Conservation (phyloP, 2,329 filamentous ascomycete species). For the Fonsecaea pedrosoi region DNA sequence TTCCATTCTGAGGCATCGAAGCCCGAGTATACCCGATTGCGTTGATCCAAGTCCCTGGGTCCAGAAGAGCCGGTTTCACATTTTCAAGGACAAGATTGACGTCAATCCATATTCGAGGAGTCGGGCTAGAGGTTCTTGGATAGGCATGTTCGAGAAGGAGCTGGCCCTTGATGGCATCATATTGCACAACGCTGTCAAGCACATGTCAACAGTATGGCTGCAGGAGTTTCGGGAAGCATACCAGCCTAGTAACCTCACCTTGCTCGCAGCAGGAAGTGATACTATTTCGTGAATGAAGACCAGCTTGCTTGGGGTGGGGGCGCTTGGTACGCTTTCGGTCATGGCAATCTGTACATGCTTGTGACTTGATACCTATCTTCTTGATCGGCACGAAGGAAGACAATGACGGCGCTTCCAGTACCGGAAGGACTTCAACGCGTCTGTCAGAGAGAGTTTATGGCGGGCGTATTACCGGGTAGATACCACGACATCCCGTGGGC, state of each 20-base stretch:
- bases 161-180: conserved; percentile 63
- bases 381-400: neutral
- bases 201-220: conserved; percentile 24
- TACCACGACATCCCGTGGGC: neutral
- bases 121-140: conserved; percentile 50
- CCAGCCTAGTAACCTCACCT: conserved; percentile 93
- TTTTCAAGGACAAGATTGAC: conserved; percentile 72
- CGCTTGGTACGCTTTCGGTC: conserved; percentile 23
- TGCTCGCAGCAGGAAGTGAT: conserved; percentile 64
- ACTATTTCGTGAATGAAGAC: conserved; percentile 70
- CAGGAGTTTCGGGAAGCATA: conserved; percentile 55
- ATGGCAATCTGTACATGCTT: conserved; percentile 11
- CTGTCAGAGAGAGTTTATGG: neutral
- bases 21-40: conserved; percentile 75
- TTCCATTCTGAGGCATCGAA: neutral
- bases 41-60: conserved; percentile 83
- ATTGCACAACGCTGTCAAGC: conserved; percentile 55
- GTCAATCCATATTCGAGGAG: conserved; percentile 67
- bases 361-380: neutral
- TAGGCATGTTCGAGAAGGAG: conserved; percentile 73
- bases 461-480: no score
- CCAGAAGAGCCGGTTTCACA: conserved; percentile 67
- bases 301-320: conserved; percentile 62
- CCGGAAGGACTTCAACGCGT: neutral
- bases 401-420: neutral